These are phyloP conservation scores for Cystoderma amianthinum DNA, from an alignment of 768 basidiomycete genomes.

Conservation along the genomic window DNA sequence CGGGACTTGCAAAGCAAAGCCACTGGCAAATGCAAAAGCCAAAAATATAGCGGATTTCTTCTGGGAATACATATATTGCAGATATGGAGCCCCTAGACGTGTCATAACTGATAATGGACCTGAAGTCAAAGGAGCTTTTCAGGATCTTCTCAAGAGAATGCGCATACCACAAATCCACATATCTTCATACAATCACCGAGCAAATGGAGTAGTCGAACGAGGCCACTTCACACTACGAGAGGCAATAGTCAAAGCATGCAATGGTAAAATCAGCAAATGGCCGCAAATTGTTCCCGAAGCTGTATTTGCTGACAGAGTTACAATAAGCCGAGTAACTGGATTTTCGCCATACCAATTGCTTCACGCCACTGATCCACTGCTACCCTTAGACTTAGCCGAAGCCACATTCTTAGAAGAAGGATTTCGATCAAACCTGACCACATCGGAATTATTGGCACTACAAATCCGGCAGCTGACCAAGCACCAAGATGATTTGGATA, in stretches of 20 bases:
- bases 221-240: conserved; percentile 22
- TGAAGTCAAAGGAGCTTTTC: conserved; percentile 4
- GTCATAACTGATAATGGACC: conserved; percentile 22
- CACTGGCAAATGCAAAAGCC: conserved; percentile 6
- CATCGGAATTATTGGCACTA: background rate
- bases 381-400: background rate
- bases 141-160: conserved; percentile 3
- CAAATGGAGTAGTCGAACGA: conserved; percentile 28
- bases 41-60: conserved; percentile 16
- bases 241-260: conserved; percentile 18
- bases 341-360: conserved; percentile 9
- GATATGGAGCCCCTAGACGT: conserved; percentile 15
- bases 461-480: background rate
- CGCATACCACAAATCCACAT: conserved; percentile 19
- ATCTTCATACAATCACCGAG: conserved; percentile 25
- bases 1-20: conserved; percentile 14
- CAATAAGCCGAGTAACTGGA: conserved; percentile 11
- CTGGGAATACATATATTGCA: conserved; percentile 6
- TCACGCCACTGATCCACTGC: background rate
- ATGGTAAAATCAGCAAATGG: conserved; percentile 11
- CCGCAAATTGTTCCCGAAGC: conserved; percentile 11
- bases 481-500: background rate
- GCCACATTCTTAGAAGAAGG: background rate
- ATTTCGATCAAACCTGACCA: background rate
- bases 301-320: conserved; percentile 15